These are phyloP conservation scores for Raffaelea arxii DNA, from an alignment of 2,329 filamentous ascomycete species.

Conservation along the genomic window DNA sequence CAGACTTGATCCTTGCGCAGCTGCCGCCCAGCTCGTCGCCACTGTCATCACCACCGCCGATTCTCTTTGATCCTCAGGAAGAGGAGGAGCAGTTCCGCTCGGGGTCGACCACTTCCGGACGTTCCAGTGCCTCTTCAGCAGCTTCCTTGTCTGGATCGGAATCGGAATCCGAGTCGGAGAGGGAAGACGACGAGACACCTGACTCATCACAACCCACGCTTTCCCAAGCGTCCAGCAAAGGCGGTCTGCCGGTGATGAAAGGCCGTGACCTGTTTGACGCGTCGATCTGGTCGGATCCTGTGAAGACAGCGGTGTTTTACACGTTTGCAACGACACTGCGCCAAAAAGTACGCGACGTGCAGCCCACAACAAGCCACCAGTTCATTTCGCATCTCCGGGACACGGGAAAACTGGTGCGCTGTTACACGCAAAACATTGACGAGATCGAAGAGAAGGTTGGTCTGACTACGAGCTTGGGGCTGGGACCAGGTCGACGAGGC, in stretches of 20 bases:
- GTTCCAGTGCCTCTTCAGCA: constrained; percentile 26
- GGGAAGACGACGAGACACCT: constrained; percentile 34
- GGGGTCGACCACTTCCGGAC: constrained; percentile 23
- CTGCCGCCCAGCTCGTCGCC: constrained; percentile 36
- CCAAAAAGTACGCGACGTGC: constrained; percentile 52
- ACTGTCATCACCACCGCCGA: constrained; percentile 45
- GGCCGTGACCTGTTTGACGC: constrained; percentile 63
- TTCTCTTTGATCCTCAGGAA: constrained; percentile 41
- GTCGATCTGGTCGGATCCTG: constrained; percentile 58
- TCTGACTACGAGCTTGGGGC: constrained; percentile 49
- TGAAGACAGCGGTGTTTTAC: constrained; percentile 62
- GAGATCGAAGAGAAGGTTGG: constrained; percentile 63
- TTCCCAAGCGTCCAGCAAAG: constrained; percentile 19
- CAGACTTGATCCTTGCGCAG: not conserved
- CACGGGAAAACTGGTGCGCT: constrained; percentile 57
- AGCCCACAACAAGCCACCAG: constrained; percentile 55
- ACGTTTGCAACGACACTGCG: constrained; percentile 60
- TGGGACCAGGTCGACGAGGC: constrained; percentile 51
- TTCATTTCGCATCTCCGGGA: constrained; percentile 61
- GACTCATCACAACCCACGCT: constrained; percentile 26
- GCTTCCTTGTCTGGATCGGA: constrained; percentile 3
- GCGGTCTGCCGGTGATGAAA: constrained; percentile 51
- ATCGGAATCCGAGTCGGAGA: constrained; percentile 24
- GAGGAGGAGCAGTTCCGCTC: constrained; percentile 17
- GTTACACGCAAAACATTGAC: constrained; percentile 70